These are phyloP conservation scores for Cadophora malorum DNA, from an alignment of 2,329 filamentous ascomycete genomes.

Conservation along the genomic window DNA sequence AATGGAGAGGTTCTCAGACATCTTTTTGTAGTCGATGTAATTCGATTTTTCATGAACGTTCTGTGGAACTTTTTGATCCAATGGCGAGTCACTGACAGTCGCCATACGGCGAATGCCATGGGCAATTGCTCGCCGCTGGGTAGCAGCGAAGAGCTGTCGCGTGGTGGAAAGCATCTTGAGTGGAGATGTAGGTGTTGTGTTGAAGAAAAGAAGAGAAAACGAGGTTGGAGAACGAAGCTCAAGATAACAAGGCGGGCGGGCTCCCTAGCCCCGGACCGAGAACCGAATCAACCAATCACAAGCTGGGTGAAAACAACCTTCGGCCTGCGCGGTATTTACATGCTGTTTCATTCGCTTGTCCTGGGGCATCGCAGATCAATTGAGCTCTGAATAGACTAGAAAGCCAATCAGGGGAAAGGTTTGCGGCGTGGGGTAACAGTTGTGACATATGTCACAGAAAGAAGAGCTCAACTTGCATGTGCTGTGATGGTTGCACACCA, in stretches of 20 bases:
- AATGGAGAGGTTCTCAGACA: slow-evolving; percentile 95
- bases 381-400: background rate
- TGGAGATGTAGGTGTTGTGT: slow-evolving; percentile 29
- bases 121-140: slow-evolving; percentile 67
- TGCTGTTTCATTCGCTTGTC: slow-evolving; percentile 2
- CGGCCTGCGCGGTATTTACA: slow-evolving; percentile 9
- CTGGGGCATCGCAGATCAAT: slow-evolving; percentile 2
- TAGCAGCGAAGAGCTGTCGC: slow-evolving; percentile 71
- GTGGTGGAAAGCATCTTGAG: slow-evolving; percentile 68
- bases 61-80: slow-evolving; percentile 97
- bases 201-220: slow-evolving; percentile 29
- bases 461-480: slow-evolving; percentile 10
- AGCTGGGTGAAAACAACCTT: slow-evolving; percentile 17
- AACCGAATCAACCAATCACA: slow-evolving; percentile 13
- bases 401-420: background rate
- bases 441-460: background rate
- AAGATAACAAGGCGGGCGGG: slow-evolving; percentile 17
- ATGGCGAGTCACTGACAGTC: slow-evolving; percentile 82
- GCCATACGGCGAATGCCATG: slow-evolving; percentile 76
- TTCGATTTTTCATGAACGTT: slow-evolving; percentile 95
- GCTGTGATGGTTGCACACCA: background rate
- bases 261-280: slow-evolving; percentile 15
- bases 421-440: background rate
- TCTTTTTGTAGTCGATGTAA: slow-evolving; percentile 99
- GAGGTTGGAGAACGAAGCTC: slow-evolving; percentile 11